phyloP scores from a whole-genome alignment of 2,329 filamentous ascomycete species.

The Metarhizium robertsii region DNA sequence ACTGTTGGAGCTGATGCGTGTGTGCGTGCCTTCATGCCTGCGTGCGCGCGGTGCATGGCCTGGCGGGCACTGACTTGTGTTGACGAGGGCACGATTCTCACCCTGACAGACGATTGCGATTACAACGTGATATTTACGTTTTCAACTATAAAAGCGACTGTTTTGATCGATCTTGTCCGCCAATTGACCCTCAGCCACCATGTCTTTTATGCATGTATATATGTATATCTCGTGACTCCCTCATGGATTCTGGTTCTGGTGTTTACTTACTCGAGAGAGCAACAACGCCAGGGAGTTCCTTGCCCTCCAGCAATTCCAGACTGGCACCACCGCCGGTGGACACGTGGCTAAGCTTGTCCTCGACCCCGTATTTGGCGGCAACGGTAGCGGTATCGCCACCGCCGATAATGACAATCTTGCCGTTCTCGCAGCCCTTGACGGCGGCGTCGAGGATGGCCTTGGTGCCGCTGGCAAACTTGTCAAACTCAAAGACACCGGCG shows the following conservation, averaged over 20 bases:
- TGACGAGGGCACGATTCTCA: neutral
- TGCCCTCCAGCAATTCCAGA: constrained; percentile 94
- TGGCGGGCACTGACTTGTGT: neutral
- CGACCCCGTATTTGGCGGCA: constrained; percentile 90
- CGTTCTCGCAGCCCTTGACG: constrained; percentile 63
- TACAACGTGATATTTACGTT: constrained; percentile 6
- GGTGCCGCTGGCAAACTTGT: constrained; percentile 86
- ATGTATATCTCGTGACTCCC: no score
- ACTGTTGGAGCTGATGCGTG: neutral
- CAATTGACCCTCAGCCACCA: constrained; percentile 13
- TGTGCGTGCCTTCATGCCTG: neutral
- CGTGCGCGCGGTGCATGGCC: neutral
- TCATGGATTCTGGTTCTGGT: neutral
- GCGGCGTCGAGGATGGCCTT: constrained; percentile 86
- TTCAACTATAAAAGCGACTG: constrained; percentile 1
- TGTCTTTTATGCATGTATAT: neutral
- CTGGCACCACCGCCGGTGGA: constrained; percentile 94
- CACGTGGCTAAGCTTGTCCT: constrained; percentile 96
- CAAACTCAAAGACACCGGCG: constrained; percentile 94
- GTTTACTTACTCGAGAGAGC: constrained; percentile 73
- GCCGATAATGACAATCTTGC: constrained; percentile 94
- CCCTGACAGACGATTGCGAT: neutral
- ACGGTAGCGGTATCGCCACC: constrained; percentile 98
- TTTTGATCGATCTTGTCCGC: neutral
- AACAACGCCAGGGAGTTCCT: constrained; percentile 87